Evolutionary conservation across 805 yeast genomes (phyloP).

Genomic region (Schwanniomyces occidentalis): DNA sequence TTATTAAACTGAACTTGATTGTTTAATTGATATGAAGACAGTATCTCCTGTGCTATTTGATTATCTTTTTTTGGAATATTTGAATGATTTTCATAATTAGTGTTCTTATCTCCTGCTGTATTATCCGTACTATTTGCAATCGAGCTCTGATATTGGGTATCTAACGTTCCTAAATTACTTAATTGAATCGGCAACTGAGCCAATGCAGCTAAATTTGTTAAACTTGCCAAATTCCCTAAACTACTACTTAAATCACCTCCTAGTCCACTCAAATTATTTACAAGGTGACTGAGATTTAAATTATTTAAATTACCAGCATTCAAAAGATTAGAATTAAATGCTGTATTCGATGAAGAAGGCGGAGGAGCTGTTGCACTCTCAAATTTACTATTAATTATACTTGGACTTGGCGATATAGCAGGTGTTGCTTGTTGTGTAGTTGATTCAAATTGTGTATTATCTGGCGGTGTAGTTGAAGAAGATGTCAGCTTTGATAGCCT

Average conservation of each 20-base stretch:
- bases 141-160: conserved; percentile 16
- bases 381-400: background rate
- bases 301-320: conserved; percentile 43
- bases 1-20: conserved; percentile 4
- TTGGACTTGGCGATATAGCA: conserved; percentile 13
- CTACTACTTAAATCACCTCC: conserved; percentile 34
- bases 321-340: conserved; percentile 15
- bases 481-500: conserved; percentile 3
- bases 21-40: conserved; percentile 4
- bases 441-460: conserved; percentile 3
- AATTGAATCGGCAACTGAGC: conserved; percentile 45
- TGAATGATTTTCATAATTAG: background rate
- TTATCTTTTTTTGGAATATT: background rate
- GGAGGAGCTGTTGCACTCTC: background rate
- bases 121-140: conserved; percentile 2
- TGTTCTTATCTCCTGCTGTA: background rate
- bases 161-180: conserved; percentile 34
- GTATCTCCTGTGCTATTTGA: conserved; percentile 5
- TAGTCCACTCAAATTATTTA: conserved; percentile 37
- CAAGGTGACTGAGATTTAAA: conserved; percentile 42
- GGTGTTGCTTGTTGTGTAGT: conserved; percentile 18
- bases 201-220: conserved; percentile 41
- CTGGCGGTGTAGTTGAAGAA: conserved; percentile 3
- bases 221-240: conserved; percentile 38
- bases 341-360: background rate